These are phyloP conservation scores for Paecilomyces formosus DNA, from an alignment of 2,329 filamentous ascomycete species.

Conservation along the genomic window DNA sequence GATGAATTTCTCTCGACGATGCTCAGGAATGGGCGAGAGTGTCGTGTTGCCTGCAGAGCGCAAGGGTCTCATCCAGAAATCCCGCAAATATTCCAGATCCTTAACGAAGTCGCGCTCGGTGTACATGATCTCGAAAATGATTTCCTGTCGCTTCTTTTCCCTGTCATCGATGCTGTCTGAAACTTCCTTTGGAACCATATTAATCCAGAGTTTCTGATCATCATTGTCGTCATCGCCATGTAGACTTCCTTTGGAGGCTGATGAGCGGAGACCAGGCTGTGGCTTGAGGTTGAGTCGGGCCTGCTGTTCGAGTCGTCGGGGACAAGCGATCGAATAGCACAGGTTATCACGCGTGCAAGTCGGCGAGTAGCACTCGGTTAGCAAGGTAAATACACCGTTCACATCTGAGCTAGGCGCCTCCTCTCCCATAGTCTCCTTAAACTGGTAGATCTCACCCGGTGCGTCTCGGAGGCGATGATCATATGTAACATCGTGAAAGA, in stretches of 20 bases:
- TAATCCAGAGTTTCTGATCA: slow-evolving; percentile 98
- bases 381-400: slow-evolving; percentile 90
- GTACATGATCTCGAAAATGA: slow-evolving; percentile 98
- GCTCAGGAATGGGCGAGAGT: slow-evolving; percentile 79
- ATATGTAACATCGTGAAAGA: slow-evolving; percentile 98
- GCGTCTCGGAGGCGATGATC: slow-evolving; percentile 92
- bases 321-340: slow-evolving; percentile 97
- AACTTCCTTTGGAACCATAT: slow-evolving; percentile 91
- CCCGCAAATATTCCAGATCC: slow-evolving; percentile 91
- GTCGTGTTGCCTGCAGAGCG: slow-evolving; percentile 58
- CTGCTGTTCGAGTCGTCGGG: slow-evolving; percentile 86
- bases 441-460: slow-evolving; percentile 92
- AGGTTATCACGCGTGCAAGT: slow-evolving; percentile 93
- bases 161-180: slow-evolving; percentile 81
- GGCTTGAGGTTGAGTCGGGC: slow-evolving; percentile 89
- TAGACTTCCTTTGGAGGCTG: slow-evolving; percentile 61
- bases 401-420: slow-evolving; percentile 67
- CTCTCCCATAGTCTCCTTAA: slow-evolving; percentile 77
- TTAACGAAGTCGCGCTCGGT: slow-evolving; percentile 98
- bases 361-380: slow-evolving; percentile 96
- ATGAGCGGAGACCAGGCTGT: slow-evolving; percentile 73
- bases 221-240: slow-evolving; percentile 87
- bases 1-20: slow-evolving; percentile 82
- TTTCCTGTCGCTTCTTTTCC: slow-evolving; percentile 96
- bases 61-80: slow-evolving; percentile 96